Evolutionary conservation across 345 rosid species (phyloP).

Genomic region (Cardamine chenopodiifolia): DNA sequence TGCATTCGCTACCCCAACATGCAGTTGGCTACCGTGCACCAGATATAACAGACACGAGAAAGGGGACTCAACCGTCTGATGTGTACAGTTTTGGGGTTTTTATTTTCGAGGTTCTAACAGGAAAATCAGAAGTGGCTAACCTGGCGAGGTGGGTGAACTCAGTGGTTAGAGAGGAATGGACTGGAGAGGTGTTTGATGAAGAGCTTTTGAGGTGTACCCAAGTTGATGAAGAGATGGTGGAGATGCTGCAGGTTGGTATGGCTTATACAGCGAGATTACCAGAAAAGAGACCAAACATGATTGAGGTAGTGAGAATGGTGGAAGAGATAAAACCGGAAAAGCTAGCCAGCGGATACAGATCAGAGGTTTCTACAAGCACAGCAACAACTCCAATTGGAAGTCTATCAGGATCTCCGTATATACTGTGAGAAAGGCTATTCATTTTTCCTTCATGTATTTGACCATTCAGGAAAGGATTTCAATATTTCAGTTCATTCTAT

Average conservation of each 20-base stretch:
- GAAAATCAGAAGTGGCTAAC: conserved; percentile 73
- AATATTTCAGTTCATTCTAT: conserved; percentile 24
- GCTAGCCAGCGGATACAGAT: conserved; percentile 48
- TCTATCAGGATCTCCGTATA: conserved; percentile 49
- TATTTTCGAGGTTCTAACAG: conserved; percentile 85
- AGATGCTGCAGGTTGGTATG: conserved; percentile 91
- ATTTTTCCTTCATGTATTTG: conserved; percentile 24
- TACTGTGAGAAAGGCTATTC: conserved; percentile 39
- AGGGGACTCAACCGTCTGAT: conserved; percentile 72
- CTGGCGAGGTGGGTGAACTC: conserved; percentile 96
- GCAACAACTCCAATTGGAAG: conserved; percentile 47
- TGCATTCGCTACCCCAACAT: conserved; percentile 68
- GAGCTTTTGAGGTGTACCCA: conserved; percentile 84
- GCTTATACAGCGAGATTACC: conserved; percentile 74
- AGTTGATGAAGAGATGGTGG: conserved; percentile 97
- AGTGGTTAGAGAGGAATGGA: conserved; percentile 98
- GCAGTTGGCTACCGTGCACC: conserved; percentile 91
- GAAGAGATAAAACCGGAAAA: conserved; percentile 63
- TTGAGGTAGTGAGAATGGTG: conserved; percentile 65
- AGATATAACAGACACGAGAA: conserved; percentile 80
- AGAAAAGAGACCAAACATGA: conserved; percentile 77
- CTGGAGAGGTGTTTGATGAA: conserved; percentile 89
- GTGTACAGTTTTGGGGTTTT: conserved; percentile 88
- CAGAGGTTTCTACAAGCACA: conserved; percentile 51
- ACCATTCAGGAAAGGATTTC: conserved; percentile 28